Evolutionary conservation across 441 rosid genomes (phyloP).

Genomic region (Viola pubescens): DNA sequence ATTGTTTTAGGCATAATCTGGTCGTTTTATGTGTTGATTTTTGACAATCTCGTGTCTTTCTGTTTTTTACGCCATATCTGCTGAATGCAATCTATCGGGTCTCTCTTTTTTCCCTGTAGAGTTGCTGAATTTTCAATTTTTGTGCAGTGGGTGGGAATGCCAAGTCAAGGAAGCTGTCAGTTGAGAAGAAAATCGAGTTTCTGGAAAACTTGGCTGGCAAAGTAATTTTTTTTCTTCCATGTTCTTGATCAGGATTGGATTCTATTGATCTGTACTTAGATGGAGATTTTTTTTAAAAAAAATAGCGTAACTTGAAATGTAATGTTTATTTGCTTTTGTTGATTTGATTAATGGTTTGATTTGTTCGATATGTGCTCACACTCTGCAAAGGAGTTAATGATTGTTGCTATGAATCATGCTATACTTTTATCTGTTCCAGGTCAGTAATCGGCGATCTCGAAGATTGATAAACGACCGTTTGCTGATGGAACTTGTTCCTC

Average conservation of each 20-base stretch:
- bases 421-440: slow-evolving; percentile 30
- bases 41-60: not conserved
- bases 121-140: slow-evolving; percentile 1
- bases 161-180: slow-evolving; percentile 48
- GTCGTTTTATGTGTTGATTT: not conserved
- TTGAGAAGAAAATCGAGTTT: slow-evolving; percentile 84
- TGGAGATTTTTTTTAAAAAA: not conserved
- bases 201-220: slow-evolving; percentile 78
- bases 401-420: no score
- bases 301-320: not conserved
- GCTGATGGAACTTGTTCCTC: slow-evolving; percentile 93
- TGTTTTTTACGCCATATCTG: not conserved
- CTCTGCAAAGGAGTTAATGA: no score
- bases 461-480: slow-evolving; percentile 87
- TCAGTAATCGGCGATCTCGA: slow-evolving; percentile 71
- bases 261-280: not conserved
- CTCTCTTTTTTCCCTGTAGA: not conserved
- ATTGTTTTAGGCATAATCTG: no score
- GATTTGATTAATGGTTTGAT: not conserved
- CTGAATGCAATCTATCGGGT: not conserved
- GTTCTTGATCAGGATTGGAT: not conserved
- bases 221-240: slow-evolving; percentile 24
- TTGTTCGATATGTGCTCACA: not conserved
- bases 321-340: not conserved
- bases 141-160: slow-evolving; percentile 41